Percentiles rank a stretch among this genome's conserved stretches.
Conservation (phyloP, 257 asterid genomes). For the Solanum tarapatanum region DNA sequence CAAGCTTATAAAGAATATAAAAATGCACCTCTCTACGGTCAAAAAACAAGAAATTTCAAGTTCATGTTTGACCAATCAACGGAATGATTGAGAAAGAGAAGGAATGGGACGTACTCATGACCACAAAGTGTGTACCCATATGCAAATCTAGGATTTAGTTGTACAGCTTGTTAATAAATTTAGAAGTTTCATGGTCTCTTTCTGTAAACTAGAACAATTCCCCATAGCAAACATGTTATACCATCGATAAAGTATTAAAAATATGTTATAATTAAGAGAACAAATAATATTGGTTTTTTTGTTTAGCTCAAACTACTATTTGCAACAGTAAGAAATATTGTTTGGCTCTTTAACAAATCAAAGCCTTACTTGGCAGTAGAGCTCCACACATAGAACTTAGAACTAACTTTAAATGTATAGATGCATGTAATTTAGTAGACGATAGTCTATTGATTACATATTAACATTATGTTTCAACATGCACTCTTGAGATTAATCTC, state of each 20-base stretch:
- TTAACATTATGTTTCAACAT: neutral
- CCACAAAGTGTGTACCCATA: constrained; percentile 89
- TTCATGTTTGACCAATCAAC: neutral
- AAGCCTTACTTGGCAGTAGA: neutral
- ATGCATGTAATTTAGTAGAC: neutral
- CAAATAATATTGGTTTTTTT: neutral
- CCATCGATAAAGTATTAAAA: neutral
- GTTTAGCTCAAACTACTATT: neutral
- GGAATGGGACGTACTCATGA: constrained; percentile 58
- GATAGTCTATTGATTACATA: neutral
- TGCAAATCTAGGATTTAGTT: constrained; percentile 73
- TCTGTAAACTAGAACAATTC: constrained; percentile 85
- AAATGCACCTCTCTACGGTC: neutral
- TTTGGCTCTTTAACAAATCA: neutral
- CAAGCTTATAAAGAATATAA: constrained; percentile 1
- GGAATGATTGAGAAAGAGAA: neutral
- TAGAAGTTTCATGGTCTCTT: constrained; percentile 84
- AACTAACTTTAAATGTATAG: neutral
- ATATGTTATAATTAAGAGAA: neutral
- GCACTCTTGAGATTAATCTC: neutral
- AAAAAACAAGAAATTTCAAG: neutral
- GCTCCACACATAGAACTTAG: neutral
- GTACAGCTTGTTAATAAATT: constrained; percentile 85
- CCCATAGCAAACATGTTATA: constrained; percentile 85
- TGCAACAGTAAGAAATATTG: neutral